Base-by-base conservation (phyloP, 306 rosid genomes). In the Cucumis cinereus region DNA sequence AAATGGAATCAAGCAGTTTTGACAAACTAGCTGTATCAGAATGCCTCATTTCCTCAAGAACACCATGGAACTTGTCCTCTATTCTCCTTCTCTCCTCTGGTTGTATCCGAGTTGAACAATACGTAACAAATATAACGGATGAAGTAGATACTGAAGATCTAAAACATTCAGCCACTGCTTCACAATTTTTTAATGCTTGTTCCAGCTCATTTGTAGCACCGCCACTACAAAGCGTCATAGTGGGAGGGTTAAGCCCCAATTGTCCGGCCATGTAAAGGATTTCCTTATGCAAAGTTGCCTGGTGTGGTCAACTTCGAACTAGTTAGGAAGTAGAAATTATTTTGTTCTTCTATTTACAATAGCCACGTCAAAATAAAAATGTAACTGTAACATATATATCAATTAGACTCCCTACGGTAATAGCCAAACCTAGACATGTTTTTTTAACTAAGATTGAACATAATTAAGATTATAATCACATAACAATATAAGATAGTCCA, bases 211-310 rank as follows among this genome's bases (percentile, higher is more conserved):
- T 83, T 77, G 77, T 75, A 71, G 90, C 79, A 58, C 91, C 91
- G 61, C 95, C 98, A 56, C 80, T 67, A 79, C 92, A 89, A 60
- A 94, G 86, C 63, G 82, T 85, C 98, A 91, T 94, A 56, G 93
- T 94, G 23, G 98, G 89, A 77, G 98, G 97, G 62, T 94, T 84
- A 35, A 94, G 96, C 86, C 97, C 98, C 78, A 94, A 79, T 61
- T 94, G 98, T 78, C 97, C 98, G 81, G 98, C 98, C 98, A 94
- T 91, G 87, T 90, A 84, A 85, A 94, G 98, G 84, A 94, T 79
- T 82, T 89, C 86, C 84, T 82, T 83, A 80, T 94, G 91, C 86
- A 89, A 85, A 80, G 97, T 94, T 73, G 98, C 97, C 97, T 94
- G 87, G 60, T 69, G 61, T 76, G 11, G 49, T 28, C 19, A 75